Evolutionary conservation across 495 filamentous ascomycete species (phyloP), one percentile per base, ranked within the genome.

Genomic region (Podospora anserina): DNA sequence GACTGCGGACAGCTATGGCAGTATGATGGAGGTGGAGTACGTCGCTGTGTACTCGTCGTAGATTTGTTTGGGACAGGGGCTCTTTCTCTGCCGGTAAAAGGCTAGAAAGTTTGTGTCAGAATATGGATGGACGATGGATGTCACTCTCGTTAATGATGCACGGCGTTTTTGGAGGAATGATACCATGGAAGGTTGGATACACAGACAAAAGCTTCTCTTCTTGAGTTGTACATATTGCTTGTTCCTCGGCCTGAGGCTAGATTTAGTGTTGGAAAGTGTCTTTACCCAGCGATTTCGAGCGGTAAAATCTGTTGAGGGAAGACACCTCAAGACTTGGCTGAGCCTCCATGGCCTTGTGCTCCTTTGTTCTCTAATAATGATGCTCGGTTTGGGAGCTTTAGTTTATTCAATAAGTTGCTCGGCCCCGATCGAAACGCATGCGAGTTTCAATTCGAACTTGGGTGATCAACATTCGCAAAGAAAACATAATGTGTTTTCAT

Each of bases 11-110:
- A 78, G 82, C 59, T 84, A 78, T 60, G 80, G 80, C 28, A 78
- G 76, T 71, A 84, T 84, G 82, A 82, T 84, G 82, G 82, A 84
- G 70, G 80, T 83, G 19, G 75, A 79, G 57, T 83, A 80, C 71
- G 82, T 83, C 26, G 79, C 78, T 44, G 78, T 84, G 32, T 82
- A 72, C 64, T 58, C 61, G 61, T 66, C 65, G n/a, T 73, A 70
- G 60, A 23, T 6, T 27, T 39, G n/a, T 32, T 32, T 32, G 30
- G 3, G 7, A 32, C 4, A 7, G 30, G 4, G 4, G 9, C 9
- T 49, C 2, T 49, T 16, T 49, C 9, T 49, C 13, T 49, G 39
- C 39, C 13, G 39, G 39, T 16, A 11, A 49, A 49, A 49, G 15
- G 39, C 39, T 49, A 2, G 7, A 16, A 49, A 11, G 23, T 23